Conservation (phyloP, 2,329 filamentous ascomycete genomes). For the Apiospora kogelbergensis region DNA sequence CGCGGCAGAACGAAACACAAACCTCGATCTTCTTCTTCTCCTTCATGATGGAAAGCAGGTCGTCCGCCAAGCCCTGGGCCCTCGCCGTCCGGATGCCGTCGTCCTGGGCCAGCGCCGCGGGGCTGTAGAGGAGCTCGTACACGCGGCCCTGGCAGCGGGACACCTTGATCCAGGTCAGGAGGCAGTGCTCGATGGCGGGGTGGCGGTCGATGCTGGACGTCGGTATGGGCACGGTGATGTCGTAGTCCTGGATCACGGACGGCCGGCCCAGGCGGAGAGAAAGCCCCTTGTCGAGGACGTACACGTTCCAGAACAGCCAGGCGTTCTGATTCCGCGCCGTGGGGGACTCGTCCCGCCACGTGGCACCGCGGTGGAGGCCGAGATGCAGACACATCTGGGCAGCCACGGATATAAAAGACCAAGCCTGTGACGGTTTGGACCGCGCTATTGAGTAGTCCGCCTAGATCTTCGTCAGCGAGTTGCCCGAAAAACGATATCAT, state of each 20-base stretch:
- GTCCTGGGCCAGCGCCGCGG: conserved; percentile 41
- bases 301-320: conserved; percentile 49
- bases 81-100: conserved; percentile 39
- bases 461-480: conserved; percentile 31
- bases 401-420: conserved; percentile 60
- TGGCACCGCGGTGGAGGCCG: conserved; percentile 55
- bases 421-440: conserved; percentile 62
- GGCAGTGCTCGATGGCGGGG: conserved; percentile 12
- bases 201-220: not conserved
- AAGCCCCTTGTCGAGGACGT: conserved; percentile 58
- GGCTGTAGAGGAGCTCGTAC: conserved; percentile 59
- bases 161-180: conserved; percentile 51
- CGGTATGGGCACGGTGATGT: conserved; percentile 50
- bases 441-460: conserved; percentile 62
- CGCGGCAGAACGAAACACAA: conserved; percentile 9
- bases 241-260: conserved; percentile 58
- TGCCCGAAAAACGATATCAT: no score
- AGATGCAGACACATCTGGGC: conserved; percentile 61
- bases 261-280: conserved; percentile 60
- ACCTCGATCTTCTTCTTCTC: conserved; percentile 5
- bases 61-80: conserved; percentile 38
- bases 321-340: conserved; percentile 26
- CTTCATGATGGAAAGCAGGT: conserved; percentile 27
- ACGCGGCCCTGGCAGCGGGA: conserved; percentile 58
- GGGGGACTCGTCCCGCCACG: conserved; percentile 32